Evolutionary conservation across 164 flowering plant genomes (phyloP).

Genomic region (Liriodendron chinense): DNA sequence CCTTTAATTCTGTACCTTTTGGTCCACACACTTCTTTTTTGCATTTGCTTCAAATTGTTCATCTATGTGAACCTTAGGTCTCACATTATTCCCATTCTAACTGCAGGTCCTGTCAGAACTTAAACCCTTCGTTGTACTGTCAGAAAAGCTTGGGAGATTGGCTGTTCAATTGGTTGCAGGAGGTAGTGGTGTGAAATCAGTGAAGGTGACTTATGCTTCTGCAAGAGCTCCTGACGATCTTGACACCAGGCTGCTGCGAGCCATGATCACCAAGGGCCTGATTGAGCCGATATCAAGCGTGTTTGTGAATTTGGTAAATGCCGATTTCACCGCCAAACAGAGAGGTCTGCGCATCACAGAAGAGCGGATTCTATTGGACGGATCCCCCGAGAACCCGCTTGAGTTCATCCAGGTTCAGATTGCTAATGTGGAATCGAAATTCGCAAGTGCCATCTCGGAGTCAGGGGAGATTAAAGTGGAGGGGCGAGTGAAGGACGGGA

Average conservation of each 20-base stretch:
- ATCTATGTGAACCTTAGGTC: not conserved
- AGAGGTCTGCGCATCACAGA: slow-evolving; percentile 68
- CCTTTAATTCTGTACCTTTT: too few relatives aligned
- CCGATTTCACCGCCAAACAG: slow-evolving; percentile 76
- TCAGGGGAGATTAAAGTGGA: slow-evolving; percentile 48
- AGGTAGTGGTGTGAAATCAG: slow-evolving; percentile 60
- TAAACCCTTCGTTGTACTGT: slow-evolving; percentile 57
- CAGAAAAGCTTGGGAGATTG: slow-evolving; percentile 73
- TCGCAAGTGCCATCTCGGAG: slow-evolving; percentile 51
- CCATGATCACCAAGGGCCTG: slow-evolving; percentile 77
- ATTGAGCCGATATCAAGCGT: slow-evolving; percentile 69
- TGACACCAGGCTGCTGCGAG: slow-evolving; percentile 72
- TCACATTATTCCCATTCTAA: not conserved
- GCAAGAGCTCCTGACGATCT: slow-evolving; percentile 64
- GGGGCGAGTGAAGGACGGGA: slow-evolving; percentile 59
- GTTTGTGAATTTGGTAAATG: slow-evolving; percentile 67
- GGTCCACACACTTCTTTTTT: not conserved
- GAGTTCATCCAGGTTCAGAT: slow-evolving; percentile 67
- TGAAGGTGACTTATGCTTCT: slow-evolving; percentile 65
- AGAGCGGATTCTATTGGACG: slow-evolving; percentile 47
- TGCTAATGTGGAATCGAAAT: slow-evolving; percentile 56
- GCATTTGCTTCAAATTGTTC: not conserved
- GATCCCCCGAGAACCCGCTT: slow-evolving; percentile 53
- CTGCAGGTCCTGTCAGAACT: slow-evolving; percentile 61
- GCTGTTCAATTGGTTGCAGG: slow-evolving; percentile 71